phyloP scores from a whole-genome alignment of 2,329 filamentous ascomycete genomes.

The Trichoderma sp. region DNA sequence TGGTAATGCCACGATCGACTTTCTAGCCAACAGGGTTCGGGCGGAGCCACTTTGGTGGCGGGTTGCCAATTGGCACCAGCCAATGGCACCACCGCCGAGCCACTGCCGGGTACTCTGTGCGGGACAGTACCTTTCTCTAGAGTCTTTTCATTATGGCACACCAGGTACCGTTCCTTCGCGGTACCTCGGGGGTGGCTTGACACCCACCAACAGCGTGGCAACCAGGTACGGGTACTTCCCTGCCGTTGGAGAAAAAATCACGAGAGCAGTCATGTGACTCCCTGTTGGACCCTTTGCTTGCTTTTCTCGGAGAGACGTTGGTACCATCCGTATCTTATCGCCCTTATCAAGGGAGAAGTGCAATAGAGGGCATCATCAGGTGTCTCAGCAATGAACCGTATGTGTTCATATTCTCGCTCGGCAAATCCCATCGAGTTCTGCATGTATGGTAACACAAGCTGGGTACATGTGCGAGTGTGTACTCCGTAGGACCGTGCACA shows the following conservation, averaged over 20 bases:
- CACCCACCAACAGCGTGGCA: neutral
- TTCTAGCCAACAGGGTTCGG: constrained; percentile 21
- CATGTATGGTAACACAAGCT: neutral
- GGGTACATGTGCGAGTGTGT: neutral
- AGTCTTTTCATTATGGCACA: neutral
- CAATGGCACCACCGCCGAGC: constrained; percentile 18
- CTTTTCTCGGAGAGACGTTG: neutral
- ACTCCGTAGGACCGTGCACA: neutral
- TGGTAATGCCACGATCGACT: constrained; percentile 27
- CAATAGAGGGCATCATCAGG: neutral
- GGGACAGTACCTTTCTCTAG: constrained; percentile 2
- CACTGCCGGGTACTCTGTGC: neutral
- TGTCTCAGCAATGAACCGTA: neutral
- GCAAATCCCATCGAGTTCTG: neutral
- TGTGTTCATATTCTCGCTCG: neutral
- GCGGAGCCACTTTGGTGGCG: constrained; percentile 10
- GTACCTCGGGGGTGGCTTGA: neutral
- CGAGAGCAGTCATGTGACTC: neutral
- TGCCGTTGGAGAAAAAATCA: neutral
- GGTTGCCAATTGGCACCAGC: constrained; percentile 9
- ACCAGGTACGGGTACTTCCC: neutral
- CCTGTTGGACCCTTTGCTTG: neutral
- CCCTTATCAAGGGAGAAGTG: neutral
- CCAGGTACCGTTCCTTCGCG: neutral
- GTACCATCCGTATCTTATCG: neutral